phyloP scores from a whole-genome alignment of 306 rosid species.

The Acacia melanoxylon region DNA sequence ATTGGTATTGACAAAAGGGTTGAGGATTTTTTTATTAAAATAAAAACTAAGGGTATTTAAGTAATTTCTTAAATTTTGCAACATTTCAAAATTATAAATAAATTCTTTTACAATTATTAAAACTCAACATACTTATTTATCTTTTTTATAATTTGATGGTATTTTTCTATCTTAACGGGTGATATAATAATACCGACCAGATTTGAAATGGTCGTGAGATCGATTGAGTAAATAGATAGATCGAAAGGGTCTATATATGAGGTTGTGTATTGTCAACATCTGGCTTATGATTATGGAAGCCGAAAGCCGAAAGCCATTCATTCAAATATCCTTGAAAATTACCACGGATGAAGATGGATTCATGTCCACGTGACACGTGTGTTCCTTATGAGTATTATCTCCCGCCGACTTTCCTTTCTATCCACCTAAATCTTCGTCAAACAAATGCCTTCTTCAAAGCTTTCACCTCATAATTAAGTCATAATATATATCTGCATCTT shows the following conservation, averaged over 20 bases:
- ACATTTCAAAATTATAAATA: too few species aligned
- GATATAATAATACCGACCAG: not conserved
- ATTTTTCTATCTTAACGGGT: too few species aligned
- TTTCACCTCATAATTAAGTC: not conserved
- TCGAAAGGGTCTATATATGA: not conserved
- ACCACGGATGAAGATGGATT: not conserved
- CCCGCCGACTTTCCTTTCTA: not conserved
- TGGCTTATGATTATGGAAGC: not conserved
- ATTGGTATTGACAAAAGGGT: too few species aligned
- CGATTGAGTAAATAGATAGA: too few species aligned
- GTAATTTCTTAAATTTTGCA: too few species aligned
- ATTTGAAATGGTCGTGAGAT: not conserved
- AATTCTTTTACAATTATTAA: too few species aligned
- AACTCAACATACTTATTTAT: too few species aligned
- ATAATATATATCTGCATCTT: not conserved
- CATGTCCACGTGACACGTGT: not conserved
- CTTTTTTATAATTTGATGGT: too few species aligned
- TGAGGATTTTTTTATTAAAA: too few species aligned
- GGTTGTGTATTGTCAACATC: not conserved
- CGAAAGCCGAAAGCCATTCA: not conserved
- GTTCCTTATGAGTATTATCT: not conserved
- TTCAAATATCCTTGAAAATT: not conserved
- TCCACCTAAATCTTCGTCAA: not conserved
- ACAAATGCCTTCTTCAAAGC: not conserved
- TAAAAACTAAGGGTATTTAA: too few species aligned